A percentile compares a stretch with the other conserved stretches of the same genome.
Conservation (phyloP, 2,329 filamentous ascomycete genomes). For the Penicillium sp. region DNA sequence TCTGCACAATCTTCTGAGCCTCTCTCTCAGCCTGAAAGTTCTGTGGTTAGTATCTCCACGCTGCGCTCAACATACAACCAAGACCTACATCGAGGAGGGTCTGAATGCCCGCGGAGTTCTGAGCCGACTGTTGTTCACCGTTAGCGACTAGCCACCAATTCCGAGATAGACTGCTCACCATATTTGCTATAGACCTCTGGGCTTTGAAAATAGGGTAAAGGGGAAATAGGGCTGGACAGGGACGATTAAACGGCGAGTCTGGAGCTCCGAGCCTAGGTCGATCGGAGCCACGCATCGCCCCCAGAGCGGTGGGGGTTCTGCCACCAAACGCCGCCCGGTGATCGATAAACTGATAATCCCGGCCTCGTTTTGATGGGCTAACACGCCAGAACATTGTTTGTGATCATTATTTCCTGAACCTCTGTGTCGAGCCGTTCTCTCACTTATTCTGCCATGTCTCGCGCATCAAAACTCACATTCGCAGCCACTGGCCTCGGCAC, state of each 20-base stretch:
- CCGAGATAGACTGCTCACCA: constrained; percentile 25
- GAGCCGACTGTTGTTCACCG: constrained; percentile 68
- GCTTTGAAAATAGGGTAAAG: constrained; percentile 10
- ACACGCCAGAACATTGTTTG: neutral
- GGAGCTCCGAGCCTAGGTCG: constrained; percentile 28
- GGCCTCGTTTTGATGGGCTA: constrained; percentile 12
- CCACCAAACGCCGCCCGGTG: constrained; percentile 30
- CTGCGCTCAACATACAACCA: neutral
- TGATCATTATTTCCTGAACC: neutral
- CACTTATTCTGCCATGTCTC: constrained; percentile 66
- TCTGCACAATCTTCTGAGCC: constrained; percentile 98
- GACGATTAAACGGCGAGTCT: constrained; percentile 21
- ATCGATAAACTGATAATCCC: constrained; percentile 25
- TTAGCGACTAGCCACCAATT: constrained; percentile 5
- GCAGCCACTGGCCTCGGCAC: constrained; percentile 73
- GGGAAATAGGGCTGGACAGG: constrained; percentile 12
- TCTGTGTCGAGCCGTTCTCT: neutral
- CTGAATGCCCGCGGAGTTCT: constrained; percentile 98
- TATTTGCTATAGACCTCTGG: constrained; percentile 20
- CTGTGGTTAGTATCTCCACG: constrained; percentile 10
- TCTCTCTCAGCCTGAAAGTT: constrained; percentile 81
- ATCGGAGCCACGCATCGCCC: constrained; percentile 33
- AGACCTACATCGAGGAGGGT: constrained; percentile 90
- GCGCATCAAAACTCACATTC: constrained; percentile 82
- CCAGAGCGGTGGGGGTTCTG: constrained; percentile 38